Percentiles rank a stretch among this genome's conserved stretches.
phyloP scores from a whole-genome alignment of 768 basidiomycete genomes.

The Tulasnella sp. region DNA sequence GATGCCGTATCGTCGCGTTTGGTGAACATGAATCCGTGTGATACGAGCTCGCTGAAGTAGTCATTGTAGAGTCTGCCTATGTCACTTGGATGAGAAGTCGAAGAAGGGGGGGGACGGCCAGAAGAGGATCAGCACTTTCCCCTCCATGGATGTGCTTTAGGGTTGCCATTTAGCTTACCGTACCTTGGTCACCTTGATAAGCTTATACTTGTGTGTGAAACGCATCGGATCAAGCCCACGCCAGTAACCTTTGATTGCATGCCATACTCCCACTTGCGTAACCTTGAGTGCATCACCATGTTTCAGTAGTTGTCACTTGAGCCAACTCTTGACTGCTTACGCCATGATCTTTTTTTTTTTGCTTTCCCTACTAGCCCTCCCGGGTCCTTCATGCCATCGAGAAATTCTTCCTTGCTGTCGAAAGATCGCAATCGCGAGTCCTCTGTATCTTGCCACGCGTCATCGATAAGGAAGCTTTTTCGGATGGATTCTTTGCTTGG shows the following conservation, averaged over 20 bases:
- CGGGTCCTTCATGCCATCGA: conserved; percentile 13
- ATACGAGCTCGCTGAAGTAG: conserved; percentile 7
- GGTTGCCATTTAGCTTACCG: background rate
- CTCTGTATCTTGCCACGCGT: conserved; percentile 16
- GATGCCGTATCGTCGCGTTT: conserved; percentile 16
- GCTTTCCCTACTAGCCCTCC: conserved; percentile 11
- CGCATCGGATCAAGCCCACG: conserved; percentile 12
- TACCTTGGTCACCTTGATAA: conserved; percentile 15
- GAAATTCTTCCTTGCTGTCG: conserved; percentile 8
- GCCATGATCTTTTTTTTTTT: conserved; percentile 15
- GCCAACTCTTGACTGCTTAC: background rate
- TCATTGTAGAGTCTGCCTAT: conserved; percentile 13
- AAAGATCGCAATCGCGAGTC: conserved; percentile 13
- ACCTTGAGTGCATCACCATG: background rate
- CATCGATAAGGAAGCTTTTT: conserved; percentile 16
- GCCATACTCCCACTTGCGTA: conserved; percentile 15
- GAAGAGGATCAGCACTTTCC: too few species aligned
- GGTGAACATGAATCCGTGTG: conserved; percentile 6
- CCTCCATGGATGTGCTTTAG: too few species aligned
- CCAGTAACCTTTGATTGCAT: conserved; percentile 17
- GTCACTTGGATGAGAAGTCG: conserved; percentile 11
- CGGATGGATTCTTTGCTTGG: conserved; percentile 8
- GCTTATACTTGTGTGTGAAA: conserved; percentile 12
- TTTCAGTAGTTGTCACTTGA: too few species aligned
- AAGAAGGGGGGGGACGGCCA: background rate